A percentile compares a stretch with the other conserved stretches of the same genome.
Conservation (phyloP, 495 filamentous ascomycete species). For the Penicillium odoratum region DNA sequence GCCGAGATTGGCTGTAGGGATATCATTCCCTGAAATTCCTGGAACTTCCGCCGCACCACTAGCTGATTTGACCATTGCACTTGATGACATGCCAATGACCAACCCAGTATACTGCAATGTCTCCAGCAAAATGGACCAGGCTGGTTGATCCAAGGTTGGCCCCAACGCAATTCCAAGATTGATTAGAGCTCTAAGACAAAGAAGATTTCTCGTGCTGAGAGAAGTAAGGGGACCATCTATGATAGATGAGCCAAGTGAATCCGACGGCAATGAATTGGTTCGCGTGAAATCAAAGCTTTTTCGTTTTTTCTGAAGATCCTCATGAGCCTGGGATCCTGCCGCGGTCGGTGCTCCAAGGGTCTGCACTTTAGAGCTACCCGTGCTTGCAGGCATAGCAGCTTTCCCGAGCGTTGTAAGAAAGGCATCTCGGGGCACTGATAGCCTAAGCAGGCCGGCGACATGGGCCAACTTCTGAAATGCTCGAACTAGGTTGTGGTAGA, state of each 20-base stretch:
- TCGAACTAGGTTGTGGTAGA: slow-evolving; percentile 88
- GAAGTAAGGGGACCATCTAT: slow-evolving; percentile 40
- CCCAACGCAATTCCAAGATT: slow-evolving; percentile 95
- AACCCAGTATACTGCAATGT: slow-evolving; percentile 89
- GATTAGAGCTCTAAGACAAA: slow-evolving; percentile 85
- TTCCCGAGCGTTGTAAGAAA: slow-evolving; percentile 94
- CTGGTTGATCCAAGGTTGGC: slow-evolving; percentile 71
- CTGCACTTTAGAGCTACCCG: slow-evolving; percentile 45
- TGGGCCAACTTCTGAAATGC: slow-evolving; percentile 96
- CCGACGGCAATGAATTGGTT: slow-evolving; percentile 20
- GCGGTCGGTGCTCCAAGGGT: slow-evolving; percentile 8
- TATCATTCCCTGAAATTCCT: slow-evolving; percentile 41
- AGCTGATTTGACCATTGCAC: slow-evolving; percentile 32
- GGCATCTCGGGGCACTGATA: slow-evolving; percentile 86
- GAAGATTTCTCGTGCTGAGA: slow-evolving; percentile 82
- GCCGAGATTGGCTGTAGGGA: slow-evolving; percentile 60
- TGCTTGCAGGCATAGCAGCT: slow-evolving; percentile 79
- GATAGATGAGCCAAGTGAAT: slow-evolving; percentile 19
- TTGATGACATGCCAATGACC: slow-evolving; percentile 63
- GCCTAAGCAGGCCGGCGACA: slow-evolving; percentile 82
- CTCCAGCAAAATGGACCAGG: slow-evolving; percentile 89
- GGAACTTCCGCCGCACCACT: slow-evolving; percentile 31
- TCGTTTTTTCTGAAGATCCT: slow-evolving; percentile 41
- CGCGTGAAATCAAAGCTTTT: slow-evolving; percentile 28
- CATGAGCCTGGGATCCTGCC: slow-evolving; percentile 23